Evolutionary conservation across 148 eudicot genomes (phyloP).

Genomic region (Chenopodium quinoa): DNA sequence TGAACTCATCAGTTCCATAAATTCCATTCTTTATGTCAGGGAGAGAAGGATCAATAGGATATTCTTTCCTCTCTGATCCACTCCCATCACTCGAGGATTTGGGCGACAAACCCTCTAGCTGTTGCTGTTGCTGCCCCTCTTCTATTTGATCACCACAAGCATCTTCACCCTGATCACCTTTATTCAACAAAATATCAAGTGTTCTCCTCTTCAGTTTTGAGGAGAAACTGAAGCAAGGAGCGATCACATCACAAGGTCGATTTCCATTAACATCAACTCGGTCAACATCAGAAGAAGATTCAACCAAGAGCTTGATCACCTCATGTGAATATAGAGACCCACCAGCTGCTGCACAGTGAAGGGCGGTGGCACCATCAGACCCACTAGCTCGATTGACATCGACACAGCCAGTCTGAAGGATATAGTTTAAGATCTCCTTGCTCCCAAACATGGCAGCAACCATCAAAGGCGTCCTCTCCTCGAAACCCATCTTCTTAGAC

Average conservation of each 20-base stretch:
- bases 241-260: slow-evolving; percentile 58
- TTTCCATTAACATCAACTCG: slow-evolving; percentile 58
- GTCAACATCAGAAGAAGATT: slow-evolving; percentile 52
- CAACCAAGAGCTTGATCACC: slow-evolving; percentile 58
- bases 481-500: slow-evolving; percentile 76
- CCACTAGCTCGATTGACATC: slow-evolving; percentile 77
- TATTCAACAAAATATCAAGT: slow-evolving; percentile 51
- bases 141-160: slow-evolving; percentile 28
- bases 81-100: slow-evolving; percentile 39
- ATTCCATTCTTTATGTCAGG: slow-evolving; percentile 91
- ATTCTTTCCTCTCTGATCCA: slow-evolving; percentile 69
- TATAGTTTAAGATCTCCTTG: slow-evolving; percentile 51
- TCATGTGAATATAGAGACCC: slow-evolving; percentile 51
- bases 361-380: slow-evolving; percentile 82
- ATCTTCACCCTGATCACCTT: slow-evolving; percentile 30
- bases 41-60: slow-evolving; percentile 75
- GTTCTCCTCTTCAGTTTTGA: slow-evolving; percentile 49
- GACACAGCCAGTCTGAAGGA: slow-evolving; percentile 49
- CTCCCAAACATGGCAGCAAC: slow-evolving; percentile 85
- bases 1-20: slow-evolving; percentile 83
- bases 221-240: slow-evolving; percentile 31
- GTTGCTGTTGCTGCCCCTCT: slow-evolving; percentile 19
- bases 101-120: slow-evolving; percentile 31
- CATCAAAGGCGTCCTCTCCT: slow-evolving; percentile 85
- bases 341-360: slow-evolving; percentile 82